Evolutionary conservation across 2,329 filamentous ascomycete species (phyloP), one percentile per base, ranked within the genome.

Genomic region (Tolypocladium album): DNA sequence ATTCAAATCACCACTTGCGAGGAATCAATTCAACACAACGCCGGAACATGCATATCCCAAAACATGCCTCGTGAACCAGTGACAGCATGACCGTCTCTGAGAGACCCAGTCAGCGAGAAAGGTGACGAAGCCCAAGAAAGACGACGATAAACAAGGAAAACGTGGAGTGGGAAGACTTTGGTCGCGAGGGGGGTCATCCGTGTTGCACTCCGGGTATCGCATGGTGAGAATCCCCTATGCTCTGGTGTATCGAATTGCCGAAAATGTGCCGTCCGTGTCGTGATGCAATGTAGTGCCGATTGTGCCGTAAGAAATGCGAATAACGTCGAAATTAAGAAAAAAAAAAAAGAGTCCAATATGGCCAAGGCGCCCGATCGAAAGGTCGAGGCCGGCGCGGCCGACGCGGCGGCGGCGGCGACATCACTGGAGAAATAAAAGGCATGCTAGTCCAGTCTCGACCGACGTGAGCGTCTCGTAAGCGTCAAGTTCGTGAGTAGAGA

Each of bases 181-280:
- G 68, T 69, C 65, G 67, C 64, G 62, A 67, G 34, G 60, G 65
- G 66, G 66, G 67, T 67, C 66, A 69, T 64, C 67, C 69, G 67
- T 65, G 65, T 70, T 70, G 72, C 71, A 72, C 72, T 74, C 73
- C 72, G 73, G 73, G 73, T 75, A 75, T 75, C 73, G 47, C 24
- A 70, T 71, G 64, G 65, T 70, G 31, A 56, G 24, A 52, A 62
- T 56, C 62, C 68, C 70, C 68, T 69, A 71, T 72, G 71, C 70
- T 69, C 59, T 70, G 67, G 67, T 71, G 67, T 73, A 72, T 71
- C 65, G 66, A 68, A 64, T 61, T 69, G 63, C 61, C 59, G 55
- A 68, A 67, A 67, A 59, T 67, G 69, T 70, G 68, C 68, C 67
- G 69, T 68, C 68, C 67, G 68, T 68, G 68, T 67, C 67, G 67